Conservation (phyloP, 306 rosid genomes). For the Quercus robur region DNA sequence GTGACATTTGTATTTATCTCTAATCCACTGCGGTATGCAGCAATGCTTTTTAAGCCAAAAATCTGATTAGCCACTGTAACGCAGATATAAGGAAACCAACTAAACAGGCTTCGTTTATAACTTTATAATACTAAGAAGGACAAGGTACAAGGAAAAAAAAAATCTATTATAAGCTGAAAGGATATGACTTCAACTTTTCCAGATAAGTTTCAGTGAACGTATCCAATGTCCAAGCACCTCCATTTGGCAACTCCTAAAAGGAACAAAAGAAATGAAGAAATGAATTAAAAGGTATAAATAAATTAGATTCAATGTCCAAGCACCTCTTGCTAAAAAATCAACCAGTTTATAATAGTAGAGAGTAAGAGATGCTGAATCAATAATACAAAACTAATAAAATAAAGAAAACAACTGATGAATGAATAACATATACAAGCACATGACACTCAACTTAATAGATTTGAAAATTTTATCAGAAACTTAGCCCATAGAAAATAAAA, state of each 20-base stretch:
- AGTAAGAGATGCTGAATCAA: neutral
- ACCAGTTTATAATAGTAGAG: neutral
- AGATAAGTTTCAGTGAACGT: constrained; percentile 50
- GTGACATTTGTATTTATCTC: constrained; percentile 67
- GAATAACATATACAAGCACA: neutral
- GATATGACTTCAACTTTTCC: constrained; percentile 86
- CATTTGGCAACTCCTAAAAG: constrained; percentile 55
- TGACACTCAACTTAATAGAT: neutral
- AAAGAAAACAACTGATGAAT: neutral
- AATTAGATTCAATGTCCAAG: too few relatives aligned
- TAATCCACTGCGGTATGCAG: constrained; percentile 81
- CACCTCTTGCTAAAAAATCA: neutral
- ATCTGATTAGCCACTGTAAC: constrained; percentile 57
- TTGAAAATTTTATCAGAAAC: neutral
- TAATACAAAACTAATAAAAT: too few relatives aligned
- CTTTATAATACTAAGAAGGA: neutral
- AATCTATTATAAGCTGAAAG: constrained; percentile 25
- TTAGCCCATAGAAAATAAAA: neutral
- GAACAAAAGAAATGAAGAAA: constrained; percentile 1
- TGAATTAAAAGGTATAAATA: neutral
- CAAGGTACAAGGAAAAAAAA: neutral
- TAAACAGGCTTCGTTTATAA: neutral
- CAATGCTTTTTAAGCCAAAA: constrained; percentile 80
- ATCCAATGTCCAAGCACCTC: constrained; percentile 77
- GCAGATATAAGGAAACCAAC: constrained; percentile 50